Evolutionary conservation across 768 basidiomycete species (phyloP).

Genomic region (Sporobolomyces roseus): DNA sequence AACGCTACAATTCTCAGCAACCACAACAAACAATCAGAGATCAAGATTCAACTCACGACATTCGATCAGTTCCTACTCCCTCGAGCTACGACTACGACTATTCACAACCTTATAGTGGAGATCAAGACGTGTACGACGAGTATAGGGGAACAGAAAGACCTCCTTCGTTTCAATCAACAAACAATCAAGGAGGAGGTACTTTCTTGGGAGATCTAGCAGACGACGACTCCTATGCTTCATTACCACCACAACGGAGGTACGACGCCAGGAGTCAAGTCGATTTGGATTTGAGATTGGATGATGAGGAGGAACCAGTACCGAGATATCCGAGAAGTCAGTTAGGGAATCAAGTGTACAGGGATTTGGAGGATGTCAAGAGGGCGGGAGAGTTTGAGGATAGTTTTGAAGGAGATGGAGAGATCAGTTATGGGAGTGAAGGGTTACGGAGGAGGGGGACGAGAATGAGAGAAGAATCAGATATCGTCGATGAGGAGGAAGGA

Average conservation of each 20-base stretch:
- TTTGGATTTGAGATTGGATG: no score
- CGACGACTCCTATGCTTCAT: background rate
- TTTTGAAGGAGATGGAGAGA: conserved; percentile 22
- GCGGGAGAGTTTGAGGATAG: conserved; percentile 33
- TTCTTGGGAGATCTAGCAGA: conserved; percentile 1
- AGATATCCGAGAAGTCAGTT: no score
- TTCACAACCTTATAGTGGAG: background rate
- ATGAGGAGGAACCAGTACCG: no score
- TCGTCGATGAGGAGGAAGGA: background rate
- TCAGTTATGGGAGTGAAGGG: background rate
- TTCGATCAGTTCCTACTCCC: background rate
- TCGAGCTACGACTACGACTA: background rate
- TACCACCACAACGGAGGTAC: background rate
- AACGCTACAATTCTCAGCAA: background rate
- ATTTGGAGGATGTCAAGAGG: conserved; percentile 27
- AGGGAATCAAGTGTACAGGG: no score
- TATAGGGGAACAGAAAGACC: background rate
- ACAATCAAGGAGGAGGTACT: background rate
- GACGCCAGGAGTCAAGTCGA: conserved; percentile 1
- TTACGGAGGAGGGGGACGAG: background rate
- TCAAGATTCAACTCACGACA: no score
- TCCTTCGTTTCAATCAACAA: conserved; percentile 14
- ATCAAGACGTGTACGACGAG: background rate
- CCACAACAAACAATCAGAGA: background rate
- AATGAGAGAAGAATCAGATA: background rate